Evolutionary conservation across 345 rosid genomes (phyloP), one percentile per base, ranked within the genome.

Genomic region (Reutealis trisperma): DNA sequence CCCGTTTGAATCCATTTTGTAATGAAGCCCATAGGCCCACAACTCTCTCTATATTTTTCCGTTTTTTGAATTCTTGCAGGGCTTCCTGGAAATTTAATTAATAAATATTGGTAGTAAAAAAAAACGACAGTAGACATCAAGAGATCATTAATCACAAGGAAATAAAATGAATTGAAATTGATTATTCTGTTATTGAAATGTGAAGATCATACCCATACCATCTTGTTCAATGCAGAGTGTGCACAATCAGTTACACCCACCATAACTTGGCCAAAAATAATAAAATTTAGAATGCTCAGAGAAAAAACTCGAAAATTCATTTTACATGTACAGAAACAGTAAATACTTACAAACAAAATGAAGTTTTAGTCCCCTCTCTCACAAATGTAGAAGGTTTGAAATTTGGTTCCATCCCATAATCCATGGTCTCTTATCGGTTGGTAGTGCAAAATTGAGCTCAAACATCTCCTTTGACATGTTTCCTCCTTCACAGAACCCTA

Each of bases 391-490:
- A 77, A 96, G 90, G 77, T 91, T 90, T 67, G 98, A 91, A 75
- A 96, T 89, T 67, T 78, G 94, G 85, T 96, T 90, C 99, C 99
- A 96, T 45, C 94, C 97, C 85, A 87, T 89, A 55, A 87, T 84
- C 99, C 99, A 94, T 1, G 94, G 87, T 77, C 97, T 92, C 84
- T 84, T 96, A 60, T 92, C 99, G 0, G 91, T 69, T 59, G 99
- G 98, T 52, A 91, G 80, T 0, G 93, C 96, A 72, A 96, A 92
- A 75, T 96, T 96, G 79, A 96, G 99, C 84, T 96, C 98, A 79
- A 96, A 96, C 99, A 96, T 96, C 88, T 94, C 98, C 83, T 94
- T 96, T 12, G 99, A 88, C 78, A 96, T 85, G 82, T 91, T 91
- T 8, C 96, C 98, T 24, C 93, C 87, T 83, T 88, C 97, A 25